Evolutionary conservation across 2,329 filamentous ascomycete genomes (phyloP).

Genomic region (Ilyonectria robusta): DNA sequence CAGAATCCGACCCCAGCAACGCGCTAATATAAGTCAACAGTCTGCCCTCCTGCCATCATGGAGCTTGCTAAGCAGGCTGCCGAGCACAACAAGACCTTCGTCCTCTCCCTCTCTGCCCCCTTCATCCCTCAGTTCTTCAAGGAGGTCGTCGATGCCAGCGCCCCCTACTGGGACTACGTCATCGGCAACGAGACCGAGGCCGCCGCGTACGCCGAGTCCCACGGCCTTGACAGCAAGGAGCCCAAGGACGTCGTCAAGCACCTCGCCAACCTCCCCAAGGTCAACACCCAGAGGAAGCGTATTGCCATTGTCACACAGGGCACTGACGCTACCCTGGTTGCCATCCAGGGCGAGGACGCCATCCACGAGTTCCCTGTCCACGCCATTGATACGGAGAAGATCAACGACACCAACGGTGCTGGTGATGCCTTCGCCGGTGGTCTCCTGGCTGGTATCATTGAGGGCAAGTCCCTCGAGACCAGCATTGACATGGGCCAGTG

Average conservation of each 20-base stretch:
- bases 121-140: constrained; percentile 99
- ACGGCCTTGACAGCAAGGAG: constrained; percentile 81
- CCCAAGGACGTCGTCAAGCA: constrained; percentile 88
- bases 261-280: constrained; percentile 91
- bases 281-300: constrained; percentile 86
- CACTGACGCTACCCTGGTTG: constrained; percentile 90
- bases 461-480: constrained; percentile 84
- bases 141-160: constrained; percentile 87
- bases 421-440: constrained; percentile 98
- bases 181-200: constrained; percentile 99
- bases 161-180: constrained; percentile 95
- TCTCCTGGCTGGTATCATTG: constrained; percentile 89
- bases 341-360: constrained; percentile 77
- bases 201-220: constrained; percentile 86
- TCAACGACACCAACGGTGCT: constrained; percentile 97
- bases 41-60: constrained; percentile 91
- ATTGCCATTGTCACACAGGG: constrained; percentile 96
- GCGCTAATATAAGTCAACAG: constrained; percentile 55
- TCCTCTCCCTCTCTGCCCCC: constrained; percentile 92
- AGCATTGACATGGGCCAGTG: constrained; percentile 95
- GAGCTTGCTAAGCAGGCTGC: constrained; percentile 93
- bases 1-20: neutral
- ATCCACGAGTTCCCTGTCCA: constrained; percentile 87
- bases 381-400: constrained; percentile 81
- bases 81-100: constrained; percentile 89